phyloP scores from a whole-genome alignment of 352 stramenopile genomes.

The Globisporangium parvum region DNA sequence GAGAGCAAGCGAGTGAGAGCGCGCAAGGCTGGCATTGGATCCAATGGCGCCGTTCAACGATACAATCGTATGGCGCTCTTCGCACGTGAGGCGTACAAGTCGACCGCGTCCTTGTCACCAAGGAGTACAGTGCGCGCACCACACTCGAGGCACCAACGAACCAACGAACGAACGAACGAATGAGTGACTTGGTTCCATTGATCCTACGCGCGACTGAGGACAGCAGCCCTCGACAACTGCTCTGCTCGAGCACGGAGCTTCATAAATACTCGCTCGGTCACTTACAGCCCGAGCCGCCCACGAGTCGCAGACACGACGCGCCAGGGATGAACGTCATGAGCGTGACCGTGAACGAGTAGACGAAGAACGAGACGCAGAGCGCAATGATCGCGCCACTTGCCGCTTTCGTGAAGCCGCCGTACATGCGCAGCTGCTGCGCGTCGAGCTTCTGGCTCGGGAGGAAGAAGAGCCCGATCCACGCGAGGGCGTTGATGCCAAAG shows the following conservation, averaged over 20 bases:
- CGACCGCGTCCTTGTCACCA: too few relatives aligned
- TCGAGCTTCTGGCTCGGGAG: conserved; percentile 56
- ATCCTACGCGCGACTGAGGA: too few relatives aligned
- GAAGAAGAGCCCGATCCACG: conserved; percentile 22
- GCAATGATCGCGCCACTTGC: conserved; percentile 11
- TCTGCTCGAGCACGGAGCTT: too few relatives aligned
- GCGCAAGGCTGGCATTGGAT: background rate
- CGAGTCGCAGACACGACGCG: conserved; percentile 3
- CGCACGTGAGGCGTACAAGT: too few relatives aligned
- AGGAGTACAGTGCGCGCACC: too few relatives aligned
- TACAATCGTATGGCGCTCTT: too few relatives aligned
- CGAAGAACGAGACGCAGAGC: conserved; percentile 8
- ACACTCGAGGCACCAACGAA: too few relatives aligned
- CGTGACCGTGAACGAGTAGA: conserved; percentile 12
- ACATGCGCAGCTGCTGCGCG: conserved; percentile 61
- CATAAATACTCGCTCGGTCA: background rate
- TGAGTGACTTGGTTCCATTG: too few relatives aligned
- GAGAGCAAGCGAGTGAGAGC: background rate
- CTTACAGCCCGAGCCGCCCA: conserved; percentile 1
- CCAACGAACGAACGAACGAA: too few relatives aligned
- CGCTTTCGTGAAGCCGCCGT: conserved; percentile 49
- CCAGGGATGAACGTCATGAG: conserved; percentile 15
- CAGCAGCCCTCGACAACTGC: too few relatives aligned
- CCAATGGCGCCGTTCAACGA: too few relatives aligned
- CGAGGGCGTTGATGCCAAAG: conserved; percentile 28